Evolutionary conservation across 495 filamentous ascomycete species (phyloP), one percentile per base, ranked within the genome.

Genomic region (Elaphomyces granulatus): DNA sequence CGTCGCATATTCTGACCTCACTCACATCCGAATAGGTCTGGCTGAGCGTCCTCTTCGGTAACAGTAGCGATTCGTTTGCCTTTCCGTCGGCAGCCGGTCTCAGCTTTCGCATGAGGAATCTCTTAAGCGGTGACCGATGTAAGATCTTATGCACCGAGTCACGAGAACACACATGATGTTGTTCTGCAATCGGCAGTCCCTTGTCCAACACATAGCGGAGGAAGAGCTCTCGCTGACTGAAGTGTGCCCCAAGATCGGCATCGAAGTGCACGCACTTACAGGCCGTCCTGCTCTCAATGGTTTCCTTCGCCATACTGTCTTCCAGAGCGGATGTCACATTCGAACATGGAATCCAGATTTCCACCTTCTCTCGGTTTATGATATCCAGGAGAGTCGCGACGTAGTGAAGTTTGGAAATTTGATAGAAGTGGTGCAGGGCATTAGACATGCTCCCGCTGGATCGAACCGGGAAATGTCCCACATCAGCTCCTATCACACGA

Each of bases 341-440:
- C 0, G 79, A 81, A 46, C 78, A 83, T 32, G 70, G 74, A 10
- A 87, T 70, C 82, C 82, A 88, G 0, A 87, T 46, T 39, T 84
- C 74, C 14, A 82, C 67, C 0, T 68, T 66, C 39, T 87, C 78
- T 6, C 61, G 53, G 19, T 67, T 53, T 21, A 86, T 60, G 12
- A 83, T 66, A 12, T 71, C 47, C 4, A 78, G 45, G 6, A 87
- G 52, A 4, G 52, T 52, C 2, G 65, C 54, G 34, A 72, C 59
- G 23, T 70, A 74, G 19, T 59, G 52, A 20, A 61, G 55, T 15
- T 31, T 42, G 2, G 63, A 53, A 4, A 85, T 56, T 1, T 55
- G 53, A 52, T 77, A 75, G 54, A 77, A 80, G 8, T 45, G 50
- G 0, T 56, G 45, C 6, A 85, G 19, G 4, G 57, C 40, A 8